Base-by-base conservation (phyloP, 805 yeast genomes). In the Henningerozyma blattae region DNA sequence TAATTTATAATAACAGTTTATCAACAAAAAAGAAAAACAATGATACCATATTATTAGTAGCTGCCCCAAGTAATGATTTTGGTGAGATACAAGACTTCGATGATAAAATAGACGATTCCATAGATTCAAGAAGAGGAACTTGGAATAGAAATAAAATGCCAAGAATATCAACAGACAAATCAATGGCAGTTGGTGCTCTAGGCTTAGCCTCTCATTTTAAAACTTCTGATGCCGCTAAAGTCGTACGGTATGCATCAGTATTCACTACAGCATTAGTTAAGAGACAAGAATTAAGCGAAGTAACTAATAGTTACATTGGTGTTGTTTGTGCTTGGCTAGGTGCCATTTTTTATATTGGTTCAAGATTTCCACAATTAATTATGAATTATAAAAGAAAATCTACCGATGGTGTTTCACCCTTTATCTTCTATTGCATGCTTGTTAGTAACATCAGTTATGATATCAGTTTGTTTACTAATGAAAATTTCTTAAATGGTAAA, bases 361-460 rank as follows among this genome's bases (percentile, higher is more conserved):
- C 95, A 3, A 67, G 97, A 40, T 55, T 85, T 31, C 97, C 97
- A 2, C 97, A 87, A 52, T 61, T 87, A 33, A 60, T 69, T 49
- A 85, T 82, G 53, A 87, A 87, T 57, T 77, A 72, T 52, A 47
- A 62, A 32, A 65, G 95, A 26, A 81, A 82, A 51, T 82, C 95
- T 1, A 91, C 93, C 0, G 77, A 78, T 24, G 96, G 95, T 3
- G 65, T 86, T 3, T 81, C 95, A 1, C 84, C 93, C 16, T 56
- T 81, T 31, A 62, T 86, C 16, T 87, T 87, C 53, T 72, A 72
- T 13, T 73, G 89, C 18, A 94, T 95, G 1, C 61, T 86, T 27
- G 35, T 72, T 16, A 95, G 94, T 3, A 89, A 89, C 54, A 43
- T 75, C 24, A 70, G 86, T 1, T 87, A 89, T 54, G 72, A 91